Evolutionary conservation across 2,329 filamentous ascomycete species (phyloP).

Genomic region (Colletotrichum cordylinicola): DNA sequence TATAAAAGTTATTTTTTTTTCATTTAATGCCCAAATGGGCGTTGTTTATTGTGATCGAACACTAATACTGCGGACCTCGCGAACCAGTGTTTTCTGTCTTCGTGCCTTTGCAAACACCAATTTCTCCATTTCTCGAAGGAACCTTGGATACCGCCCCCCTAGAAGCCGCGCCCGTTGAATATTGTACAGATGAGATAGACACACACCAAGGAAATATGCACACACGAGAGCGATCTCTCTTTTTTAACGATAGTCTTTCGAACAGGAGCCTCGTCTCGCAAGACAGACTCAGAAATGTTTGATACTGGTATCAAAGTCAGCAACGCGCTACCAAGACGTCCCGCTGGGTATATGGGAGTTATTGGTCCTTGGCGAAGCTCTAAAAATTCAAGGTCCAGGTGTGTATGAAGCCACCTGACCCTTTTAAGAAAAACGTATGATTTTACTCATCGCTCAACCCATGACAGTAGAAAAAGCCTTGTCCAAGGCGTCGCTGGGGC

Average conservation of each 20-base stretch:
- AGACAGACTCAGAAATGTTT: not conserved
- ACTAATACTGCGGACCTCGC: not conserved
- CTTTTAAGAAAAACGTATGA: not conserved
- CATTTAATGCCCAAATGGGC: not conserved
- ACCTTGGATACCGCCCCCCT: not conserved
- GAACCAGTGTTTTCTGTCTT: not conserved
- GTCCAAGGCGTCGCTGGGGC: constrained; percentile 54
- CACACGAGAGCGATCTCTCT: not conserved
- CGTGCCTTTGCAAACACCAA: not conserved
- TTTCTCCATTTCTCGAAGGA: constrained; percentile 4
- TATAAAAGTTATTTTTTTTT: not conserved
- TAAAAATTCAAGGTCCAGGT: not conserved
- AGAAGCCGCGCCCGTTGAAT: not conserved
- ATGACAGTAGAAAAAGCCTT: constrained; percentile 27
- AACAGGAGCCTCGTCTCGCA: not conserved
- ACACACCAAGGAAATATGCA: constrained; percentile 18
- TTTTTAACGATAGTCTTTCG: not conserved
- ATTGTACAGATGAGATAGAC: constrained; percentile 15
- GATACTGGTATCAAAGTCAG: not conserved
- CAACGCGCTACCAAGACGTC: not conserved
- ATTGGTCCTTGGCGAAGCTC: not conserved
- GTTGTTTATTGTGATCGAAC: not conserved
- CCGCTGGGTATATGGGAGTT: not conserved
- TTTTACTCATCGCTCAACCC: not conserved
- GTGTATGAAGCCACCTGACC: not conserved